Evolutionary conservation across 257 asterid species (phyloP), one percentile per base, ranked within the genome.

Genomic region (Solanum gracilifrons): DNA sequence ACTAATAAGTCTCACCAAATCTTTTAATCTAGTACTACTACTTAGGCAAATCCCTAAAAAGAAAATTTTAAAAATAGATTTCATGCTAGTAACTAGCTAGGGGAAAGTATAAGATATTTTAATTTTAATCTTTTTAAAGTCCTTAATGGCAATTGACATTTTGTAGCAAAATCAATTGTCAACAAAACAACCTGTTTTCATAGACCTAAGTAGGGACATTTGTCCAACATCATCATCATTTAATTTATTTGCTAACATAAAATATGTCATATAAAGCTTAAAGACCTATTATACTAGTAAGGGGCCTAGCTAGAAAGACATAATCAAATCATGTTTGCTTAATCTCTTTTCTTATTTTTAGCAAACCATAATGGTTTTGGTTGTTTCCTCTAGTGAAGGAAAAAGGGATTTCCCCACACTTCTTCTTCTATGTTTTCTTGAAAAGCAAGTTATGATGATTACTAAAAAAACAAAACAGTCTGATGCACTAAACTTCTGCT

Each of bases 181-280:
- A 85, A 82, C 58, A 68, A 77, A n/a, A 71, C 82, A 32, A 39
- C 32, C 21, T 2, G 41, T 86, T 83, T 87, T 12, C 20, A 75
- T 77, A 85, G 31, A n/a, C 83, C 29, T 85, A 69, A 33, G 20
- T 37, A 80, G 87, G 87, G 29, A 62, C 87, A 60, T 64, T 33
- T 66, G 82, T 88, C 41, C 25, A 46, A 35, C 85, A 88, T 86
- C 93, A 92, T 1, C 90, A 92, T 92, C 84, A 92, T 92, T 88
- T 73, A 74, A 92, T 90, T 88, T 73, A 62, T 48, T 39, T n/a
- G 25, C 91, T 88, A 88, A 89, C 87, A 20, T 74, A 74, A 27
- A 89, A 86, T 68, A 87, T 91, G 90, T 68, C 77, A 88, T 88
- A 60, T 88, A 85, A 46, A 80, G 84, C 60, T 43, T 62, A 76